phyloP scores from a whole-genome alignment of 257 asterid genomes.

The Solanum pinnatisectum region DNA sequence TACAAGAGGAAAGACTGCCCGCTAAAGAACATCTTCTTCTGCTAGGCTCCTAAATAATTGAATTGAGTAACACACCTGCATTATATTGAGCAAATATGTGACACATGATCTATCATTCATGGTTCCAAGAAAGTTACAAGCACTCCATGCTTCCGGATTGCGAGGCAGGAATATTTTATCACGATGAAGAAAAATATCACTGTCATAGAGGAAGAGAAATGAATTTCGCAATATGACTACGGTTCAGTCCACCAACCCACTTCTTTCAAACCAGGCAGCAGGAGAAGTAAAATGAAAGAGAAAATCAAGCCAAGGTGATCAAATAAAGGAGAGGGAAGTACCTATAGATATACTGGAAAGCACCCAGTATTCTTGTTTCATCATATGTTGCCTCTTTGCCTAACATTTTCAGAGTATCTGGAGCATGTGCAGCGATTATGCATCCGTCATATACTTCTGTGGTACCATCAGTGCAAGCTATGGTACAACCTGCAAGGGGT shows the following conservation, averaged over 20 bases:
- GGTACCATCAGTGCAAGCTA: constrained; percentile 44
- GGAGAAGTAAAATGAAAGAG: background rate
- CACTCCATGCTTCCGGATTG: constrained; percentile 60
- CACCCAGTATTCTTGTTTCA: constrained; percentile 68
- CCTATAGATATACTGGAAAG: constrained; percentile 80
- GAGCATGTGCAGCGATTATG: constrained; percentile 73
- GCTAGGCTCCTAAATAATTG: background rate
- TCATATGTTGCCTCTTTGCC: constrained; percentile 61
- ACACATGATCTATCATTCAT: constrained; percentile 29
- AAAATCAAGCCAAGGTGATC: background rate
- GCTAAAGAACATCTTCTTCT: background rate
- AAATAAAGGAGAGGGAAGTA: background rate
- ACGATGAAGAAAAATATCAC: constrained; percentile 66
- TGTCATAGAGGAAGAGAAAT: constrained; percentile 26
- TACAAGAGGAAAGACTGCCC: background rate
- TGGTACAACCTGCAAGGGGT: constrained; percentile 47
- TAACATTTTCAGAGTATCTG: constrained; percentile 61
- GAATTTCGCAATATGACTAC: background rate
- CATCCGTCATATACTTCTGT: constrained; percentile 47
- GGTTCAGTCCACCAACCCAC: background rate
- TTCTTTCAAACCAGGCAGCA: background rate
- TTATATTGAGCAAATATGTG: constrained; percentile 68
- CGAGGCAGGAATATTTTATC: constrained; percentile 61
- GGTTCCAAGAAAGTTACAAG: constrained; percentile 68
- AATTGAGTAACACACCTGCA: constrained; percentile 36